phyloP scores from a whole-genome alignment of 805 yeast species.

The Cyberlindnera xylosilytica region DNA sequence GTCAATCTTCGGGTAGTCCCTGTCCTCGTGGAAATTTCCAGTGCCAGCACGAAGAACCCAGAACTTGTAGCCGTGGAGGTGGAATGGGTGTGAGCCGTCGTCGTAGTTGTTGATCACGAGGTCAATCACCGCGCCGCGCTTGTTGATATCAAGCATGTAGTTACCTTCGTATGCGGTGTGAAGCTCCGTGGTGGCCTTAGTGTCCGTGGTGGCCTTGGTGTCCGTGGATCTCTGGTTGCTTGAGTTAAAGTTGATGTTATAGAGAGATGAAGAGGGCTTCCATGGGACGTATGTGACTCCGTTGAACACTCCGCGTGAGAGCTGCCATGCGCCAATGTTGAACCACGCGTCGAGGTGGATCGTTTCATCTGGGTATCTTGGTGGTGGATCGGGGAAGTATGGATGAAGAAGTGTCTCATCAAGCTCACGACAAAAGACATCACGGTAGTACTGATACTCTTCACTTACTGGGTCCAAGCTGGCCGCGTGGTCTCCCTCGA shows the following conservation, averaged over 20 bases:
- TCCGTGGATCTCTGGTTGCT: too few species aligned
- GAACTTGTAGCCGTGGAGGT: slow-evolving; percentile 48
- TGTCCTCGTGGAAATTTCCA: slow-evolving; percentile 26
- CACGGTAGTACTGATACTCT: slow-evolving; percentile 15
- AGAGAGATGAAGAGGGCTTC: slow-evolving; percentile 13
- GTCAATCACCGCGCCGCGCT: slow-evolving; percentile 44
- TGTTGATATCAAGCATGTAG: slow-evolving; percentile 22
- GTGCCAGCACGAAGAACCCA: slow-evolving; percentile 27
- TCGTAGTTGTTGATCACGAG: slow-evolving; percentile 65
- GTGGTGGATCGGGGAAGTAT: slow-evolving; percentile 19
- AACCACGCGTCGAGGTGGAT: slow-evolving; percentile 26
- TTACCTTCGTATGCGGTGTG: slow-evolving; percentile 18
- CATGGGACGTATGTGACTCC: slow-evolving; percentile 23
- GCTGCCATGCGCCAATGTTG: slow-evolving; percentile 24
- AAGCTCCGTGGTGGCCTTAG: not conserved
- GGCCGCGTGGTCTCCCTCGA: slow-evolving; percentile 5
- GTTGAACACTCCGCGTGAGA: slow-evolving; percentile 28
- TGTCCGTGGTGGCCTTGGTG: slow-evolving; percentile 7
- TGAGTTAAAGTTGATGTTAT: slow-evolving; percentile 20
- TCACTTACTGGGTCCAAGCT: slow-evolving; percentile 9
- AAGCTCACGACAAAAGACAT: slow-evolving; percentile 27
- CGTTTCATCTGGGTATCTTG: slow-evolving; percentile 13
- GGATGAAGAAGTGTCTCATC: slow-evolving; percentile 26
- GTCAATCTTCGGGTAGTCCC: slow-evolving; percentile 25
- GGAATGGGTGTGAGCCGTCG: slow-evolving; percentile 65